These are phyloP conservation scores for Sextonia rubra DNA, from an alignment of 164 flowering plant genomes.

Conservation along the genomic window DNA sequence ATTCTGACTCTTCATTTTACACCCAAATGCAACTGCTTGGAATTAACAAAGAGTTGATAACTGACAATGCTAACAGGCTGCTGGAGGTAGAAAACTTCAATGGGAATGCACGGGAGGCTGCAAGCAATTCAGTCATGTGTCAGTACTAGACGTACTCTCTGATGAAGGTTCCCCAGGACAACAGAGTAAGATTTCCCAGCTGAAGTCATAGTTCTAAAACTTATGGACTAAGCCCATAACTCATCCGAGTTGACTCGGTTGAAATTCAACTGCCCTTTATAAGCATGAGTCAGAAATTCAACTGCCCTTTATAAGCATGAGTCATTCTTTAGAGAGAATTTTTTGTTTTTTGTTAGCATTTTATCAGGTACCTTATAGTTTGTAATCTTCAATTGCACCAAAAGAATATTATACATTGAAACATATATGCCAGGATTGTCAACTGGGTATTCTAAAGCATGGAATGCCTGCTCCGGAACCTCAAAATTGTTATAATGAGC, in stretches of 20 bases:
- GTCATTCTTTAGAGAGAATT: no score
- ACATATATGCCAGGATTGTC: no score
- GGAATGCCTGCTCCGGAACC: no score
- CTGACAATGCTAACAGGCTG: slow-evolving; percentile 29
- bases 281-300: neutral
- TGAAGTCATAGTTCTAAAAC: neutral
- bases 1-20: neutral
- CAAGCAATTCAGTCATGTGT: slow-evolving; percentile 49
- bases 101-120: slow-evolving; percentile 24
- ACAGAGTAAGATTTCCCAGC: slow-evolving; percentile 16
- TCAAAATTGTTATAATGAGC: no score
- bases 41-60: neutral
- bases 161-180: slow-evolving; percentile 18
- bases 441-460: no score
- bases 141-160: slow-evolving; percentile 35
- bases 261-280: neutral
- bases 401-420: no score
- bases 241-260: neutral
- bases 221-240: neutral
- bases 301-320: no score
- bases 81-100: slow-evolving; percentile 18
- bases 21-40: neutral
- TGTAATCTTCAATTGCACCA: no score
- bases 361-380: no score
- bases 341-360: no score